Base-by-base conservation (phyloP, 805 yeast species). In the Phaffomyces antillensis region DNA sequence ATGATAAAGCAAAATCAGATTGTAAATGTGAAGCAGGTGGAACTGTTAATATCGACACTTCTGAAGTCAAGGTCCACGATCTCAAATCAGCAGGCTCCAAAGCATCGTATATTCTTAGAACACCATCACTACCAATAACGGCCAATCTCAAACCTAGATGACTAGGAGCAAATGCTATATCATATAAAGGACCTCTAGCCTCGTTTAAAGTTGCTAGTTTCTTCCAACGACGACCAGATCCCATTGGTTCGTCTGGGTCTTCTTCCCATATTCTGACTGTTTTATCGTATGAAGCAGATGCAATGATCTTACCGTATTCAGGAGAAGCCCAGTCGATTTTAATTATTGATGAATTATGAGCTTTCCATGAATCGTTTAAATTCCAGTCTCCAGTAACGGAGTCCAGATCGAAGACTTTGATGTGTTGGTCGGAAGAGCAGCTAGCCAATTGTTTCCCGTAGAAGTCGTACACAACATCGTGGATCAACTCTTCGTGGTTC, bases 371-470 rank as follows among this genome's bases (percentile, higher is more conserved):
- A 63, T 91, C 97, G 56, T 83, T 81, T 45, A 86, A 65, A 17
- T 77, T 76, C 98, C 98, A 93, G 17, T 79, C 73, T n/a, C 75
- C 77, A 2, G 83, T 73, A 25, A 73, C 66, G 15, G 79, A 64
- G 53, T 83, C 86, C 31, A 84, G 68, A 59, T 86, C 91, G 61
- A 89, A 93, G 30, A 93, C 90, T 58, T 88, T 87, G 50, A 93
- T 76, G 58, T 87, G 95, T 57, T 90, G 96, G 65, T 93, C 99
- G 0, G 95, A 86, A 5, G 96, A 87, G 48, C 95, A 90, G 0
- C 97, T 91, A 3, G 98, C 99, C 45, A 93, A 71, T 49, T 89
- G 86, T 44, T 81, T 79, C 2, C 99, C 98, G 60, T 91, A 91
- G 65, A 84, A 91, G 64, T 93, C 96, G 64, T 90, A 93, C 18